Evolutionary conservation across 2,329 filamentous ascomycete species (phyloP).

Genomic region (Ophiostoma tasmaniense): DNA sequence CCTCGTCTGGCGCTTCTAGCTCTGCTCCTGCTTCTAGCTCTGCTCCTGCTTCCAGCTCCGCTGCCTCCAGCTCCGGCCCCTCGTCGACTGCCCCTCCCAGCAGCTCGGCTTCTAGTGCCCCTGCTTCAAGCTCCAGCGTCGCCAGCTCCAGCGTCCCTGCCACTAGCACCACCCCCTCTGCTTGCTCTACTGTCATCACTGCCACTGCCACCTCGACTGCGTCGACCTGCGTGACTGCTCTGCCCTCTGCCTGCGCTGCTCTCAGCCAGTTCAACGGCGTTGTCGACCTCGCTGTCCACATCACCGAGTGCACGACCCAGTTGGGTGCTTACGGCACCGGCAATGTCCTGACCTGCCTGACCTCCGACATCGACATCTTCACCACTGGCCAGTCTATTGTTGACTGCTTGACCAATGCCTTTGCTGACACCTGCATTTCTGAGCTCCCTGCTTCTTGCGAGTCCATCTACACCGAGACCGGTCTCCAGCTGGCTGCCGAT

Average conservation of each 20-base stretch:
- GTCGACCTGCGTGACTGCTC: slow-evolving; percentile 8
- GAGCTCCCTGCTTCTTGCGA: slow-evolving; percentile 14
- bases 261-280: neutral
- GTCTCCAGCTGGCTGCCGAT: slow-evolving; percentile 9
- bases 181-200: slow-evolving; percentile 12
- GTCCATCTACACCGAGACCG: neutral
- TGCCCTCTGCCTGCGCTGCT: slow-evolving; percentile 11
- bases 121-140: neutral
- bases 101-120: neutral
- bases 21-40: neutral
- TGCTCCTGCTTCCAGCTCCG: neutral
- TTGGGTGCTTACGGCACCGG: slow-evolving; percentile 7
- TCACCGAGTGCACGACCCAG: neutral
- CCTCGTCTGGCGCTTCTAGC: neutral
- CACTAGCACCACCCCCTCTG: neutral
- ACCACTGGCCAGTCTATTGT: slow-evolving; percentile 8
- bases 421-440: slow-evolving; percentile 11
- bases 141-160: neutral
- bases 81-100: neutral
- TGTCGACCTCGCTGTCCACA: neutral
- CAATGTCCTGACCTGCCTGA: slow-evolving; percentile 6
- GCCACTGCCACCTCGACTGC: slow-evolving; percentile 6
- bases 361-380: neutral
- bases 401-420: slow-evolving; percentile 2
- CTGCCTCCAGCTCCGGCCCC: neutral